phyloP scores from a whole-genome alignment of 164 flowering plant species.

The Platanus orientalis region DNA sequence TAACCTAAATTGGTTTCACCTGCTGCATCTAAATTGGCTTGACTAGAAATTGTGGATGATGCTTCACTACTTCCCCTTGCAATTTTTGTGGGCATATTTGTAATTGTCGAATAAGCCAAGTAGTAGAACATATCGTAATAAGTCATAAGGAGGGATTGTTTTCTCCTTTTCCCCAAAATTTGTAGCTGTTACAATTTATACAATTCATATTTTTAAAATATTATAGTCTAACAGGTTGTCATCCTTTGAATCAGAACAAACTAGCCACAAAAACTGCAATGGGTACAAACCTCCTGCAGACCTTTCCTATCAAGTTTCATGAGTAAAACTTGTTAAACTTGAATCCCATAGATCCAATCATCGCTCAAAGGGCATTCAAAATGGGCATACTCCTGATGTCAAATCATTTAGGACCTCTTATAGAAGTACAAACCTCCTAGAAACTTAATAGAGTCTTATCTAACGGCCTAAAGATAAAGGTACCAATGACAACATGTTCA shows the following conservation, averaged over 20 bases:
- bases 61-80: conserved; percentile 17
- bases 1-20: conserved; percentile 17
- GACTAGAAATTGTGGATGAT: conserved; percentile 38
- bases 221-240: conserved; percentile 62
- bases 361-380: too few relatives aligned
- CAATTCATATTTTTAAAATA: conserved; percentile 41
- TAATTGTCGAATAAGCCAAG: conserved; percentile 38
- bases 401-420: too few relatives aligned
- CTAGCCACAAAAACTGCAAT: too few relatives aligned
- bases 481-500: too few relatives aligned
- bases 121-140: conserved; percentile 55
- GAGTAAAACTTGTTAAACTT: too few relatives aligned
- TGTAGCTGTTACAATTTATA: conserved; percentile 19
- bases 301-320: too few relatives aligned
- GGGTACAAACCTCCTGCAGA: too few relatives aligned
- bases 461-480: too few relatives aligned
- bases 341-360: too few relatives aligned
- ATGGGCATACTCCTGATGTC: too few relatives aligned
- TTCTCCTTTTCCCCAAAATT: conserved; percentile 26
- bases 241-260: conserved; percentile 56
- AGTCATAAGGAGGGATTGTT: conserved; percentile 37
- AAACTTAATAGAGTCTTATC: too few relatives aligned
- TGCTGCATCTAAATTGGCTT: conserved; percentile 12
- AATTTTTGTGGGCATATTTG: conserved; percentile 24
- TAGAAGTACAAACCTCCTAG: too few relatives aligned